A percentile compares a stretch with the other conserved stretches of the same genome.
These are phyloP conservation scores for Xylariaceae sp. DNA, from an alignment of 2,329 filamentous ascomycete genomes.

Conservation along the genomic window DNA sequence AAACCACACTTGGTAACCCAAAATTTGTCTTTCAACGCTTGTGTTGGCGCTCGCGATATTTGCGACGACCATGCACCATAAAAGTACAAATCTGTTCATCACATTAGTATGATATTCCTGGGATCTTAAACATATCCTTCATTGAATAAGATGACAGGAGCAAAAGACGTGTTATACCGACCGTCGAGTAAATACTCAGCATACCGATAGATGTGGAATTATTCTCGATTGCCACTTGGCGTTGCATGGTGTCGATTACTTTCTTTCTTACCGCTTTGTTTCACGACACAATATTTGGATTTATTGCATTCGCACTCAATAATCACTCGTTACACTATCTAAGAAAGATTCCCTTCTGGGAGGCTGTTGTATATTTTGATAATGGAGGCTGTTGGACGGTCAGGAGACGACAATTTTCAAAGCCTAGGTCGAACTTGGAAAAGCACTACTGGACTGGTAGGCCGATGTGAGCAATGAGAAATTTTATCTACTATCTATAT, in stretches of 20 bases:
- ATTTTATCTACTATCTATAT: too few relatives aligned
- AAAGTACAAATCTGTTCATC: too few relatives aligned
- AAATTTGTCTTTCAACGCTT: not conserved
- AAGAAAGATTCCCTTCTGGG: too few relatives aligned
- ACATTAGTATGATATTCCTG: not conserved
- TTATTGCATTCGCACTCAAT: constrained; percentile 8
- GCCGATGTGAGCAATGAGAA: too few relatives aligned
- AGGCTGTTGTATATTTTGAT: too few relatives aligned
- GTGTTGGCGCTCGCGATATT: not conserved
- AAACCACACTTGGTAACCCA: not conserved
- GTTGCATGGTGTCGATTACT: not conserved
- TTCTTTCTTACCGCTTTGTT: not conserved
- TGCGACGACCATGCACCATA: not conserved
- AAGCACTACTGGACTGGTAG: too few relatives aligned
- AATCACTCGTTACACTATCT: constrained; percentile 10
- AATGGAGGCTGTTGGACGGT: too few relatives aligned
- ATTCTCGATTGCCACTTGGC: not conserved
- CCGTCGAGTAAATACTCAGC: constrained; percentile 4
- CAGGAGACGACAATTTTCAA: too few relatives aligned
- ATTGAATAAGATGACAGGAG: not conserved
- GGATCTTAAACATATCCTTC: not conserved
- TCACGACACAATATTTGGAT: constrained; percentile 2
- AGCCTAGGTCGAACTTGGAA: too few relatives aligned
- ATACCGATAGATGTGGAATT: not conserved
- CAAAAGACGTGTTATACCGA: not conserved